phyloP scores from a whole-genome alignment of 192 early-diverging fungal species.

The Endogone sp. region DNA sequence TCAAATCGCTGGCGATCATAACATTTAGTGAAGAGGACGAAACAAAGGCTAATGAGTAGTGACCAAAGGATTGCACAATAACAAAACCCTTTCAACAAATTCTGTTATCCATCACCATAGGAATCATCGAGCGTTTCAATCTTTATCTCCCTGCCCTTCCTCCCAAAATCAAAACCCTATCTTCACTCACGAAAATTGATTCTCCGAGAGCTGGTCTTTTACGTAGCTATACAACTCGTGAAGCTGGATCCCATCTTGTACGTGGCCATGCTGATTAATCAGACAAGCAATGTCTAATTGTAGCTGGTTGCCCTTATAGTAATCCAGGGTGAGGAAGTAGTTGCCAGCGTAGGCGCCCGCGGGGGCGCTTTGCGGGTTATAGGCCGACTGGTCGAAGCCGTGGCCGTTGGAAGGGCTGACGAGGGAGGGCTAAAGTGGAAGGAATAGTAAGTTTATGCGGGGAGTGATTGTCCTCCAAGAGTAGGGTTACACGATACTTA shows the following conservation, averaged over 20 bases:
- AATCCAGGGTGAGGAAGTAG: too few species aligned
- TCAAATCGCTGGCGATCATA: too few species aligned
- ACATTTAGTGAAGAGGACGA: too few species aligned
- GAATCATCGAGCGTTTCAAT: too few species aligned
- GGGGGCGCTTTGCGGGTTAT: neutral
- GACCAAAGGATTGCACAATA: too few species aligned
- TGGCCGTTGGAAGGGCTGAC: neutral
- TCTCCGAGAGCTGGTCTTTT: neutral
- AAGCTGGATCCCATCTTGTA: neutral
- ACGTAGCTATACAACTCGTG: too few species aligned
- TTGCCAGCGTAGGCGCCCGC: neutral
- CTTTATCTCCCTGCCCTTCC: too few species aligned
- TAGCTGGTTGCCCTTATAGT: neutral
- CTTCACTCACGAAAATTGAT: neutral
- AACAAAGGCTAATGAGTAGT: too few species aligned
- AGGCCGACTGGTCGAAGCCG: neutral
- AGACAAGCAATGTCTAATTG: neutral
- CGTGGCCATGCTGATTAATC: neutral
- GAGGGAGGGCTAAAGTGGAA: neutral
- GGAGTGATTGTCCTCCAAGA: neutral
- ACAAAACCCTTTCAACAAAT: too few species aligned
- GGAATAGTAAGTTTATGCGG: neutral
- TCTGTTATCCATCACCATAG: too few species aligned
- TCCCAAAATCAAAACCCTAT: too few species aligned
- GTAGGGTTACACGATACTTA: too few species aligned